These are phyloP conservation scores for Ophiostoma piceae DNA, from an alignment of 2,329 filamentous ascomycete genomes.

Conservation along the genomic window DNA sequence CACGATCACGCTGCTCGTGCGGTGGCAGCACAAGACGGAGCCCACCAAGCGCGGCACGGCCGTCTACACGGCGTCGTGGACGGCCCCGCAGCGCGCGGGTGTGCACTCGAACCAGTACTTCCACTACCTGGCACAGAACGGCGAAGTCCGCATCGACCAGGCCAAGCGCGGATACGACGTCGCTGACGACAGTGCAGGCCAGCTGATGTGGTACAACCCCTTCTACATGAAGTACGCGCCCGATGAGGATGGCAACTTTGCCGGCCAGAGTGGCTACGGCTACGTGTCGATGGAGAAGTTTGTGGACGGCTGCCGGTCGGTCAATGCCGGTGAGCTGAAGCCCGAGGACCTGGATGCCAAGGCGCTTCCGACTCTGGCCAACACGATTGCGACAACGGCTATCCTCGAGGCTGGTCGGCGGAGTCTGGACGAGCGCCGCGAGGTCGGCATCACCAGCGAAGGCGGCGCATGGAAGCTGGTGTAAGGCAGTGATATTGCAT, in stretches of 20 bases:
- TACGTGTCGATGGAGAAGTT: slow-evolving; percentile 97
- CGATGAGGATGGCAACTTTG: slow-evolving; percentile 92
- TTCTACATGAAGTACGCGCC: slow-evolving; percentile 95
- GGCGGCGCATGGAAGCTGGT: slow-evolving; percentile 63
- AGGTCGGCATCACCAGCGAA: slow-evolving; percentile 66
- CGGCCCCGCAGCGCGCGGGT: slow-evolving; percentile 82
- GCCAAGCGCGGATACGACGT: slow-evolving; percentile 89
- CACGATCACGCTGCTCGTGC: slow-evolving; percentile 84
- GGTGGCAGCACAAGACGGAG: slow-evolving; percentile 67
- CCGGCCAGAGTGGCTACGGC: slow-evolving; percentile 83
- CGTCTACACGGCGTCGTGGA: slow-evolving; percentile 93
- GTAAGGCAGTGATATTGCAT: slow-evolving; percentile 29
- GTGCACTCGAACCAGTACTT: slow-evolving; percentile 98
- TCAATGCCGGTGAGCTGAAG: slow-evolving; percentile 68
- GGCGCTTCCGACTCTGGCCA: slow-evolving; percentile 76
- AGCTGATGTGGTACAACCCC: slow-evolving; percentile 83
- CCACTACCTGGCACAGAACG: slow-evolving; percentile 80
- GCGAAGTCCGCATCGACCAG: slow-evolving; percentile 86
- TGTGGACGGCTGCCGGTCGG: slow-evolving; percentile 72
- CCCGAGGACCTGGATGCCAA: slow-evolving; percentile 73
- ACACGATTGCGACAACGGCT: slow-evolving; percentile 86
- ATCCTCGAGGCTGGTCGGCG: slow-evolving; percentile 82
- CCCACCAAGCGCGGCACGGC: slow-evolving; percentile 70
- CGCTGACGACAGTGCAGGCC: slow-evolving; percentile 67
- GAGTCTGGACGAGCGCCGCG: slow-evolving; percentile 75